Conservation (phyloP, 441 rosid species). For the Cnidoscolus chayamansa region DNA sequence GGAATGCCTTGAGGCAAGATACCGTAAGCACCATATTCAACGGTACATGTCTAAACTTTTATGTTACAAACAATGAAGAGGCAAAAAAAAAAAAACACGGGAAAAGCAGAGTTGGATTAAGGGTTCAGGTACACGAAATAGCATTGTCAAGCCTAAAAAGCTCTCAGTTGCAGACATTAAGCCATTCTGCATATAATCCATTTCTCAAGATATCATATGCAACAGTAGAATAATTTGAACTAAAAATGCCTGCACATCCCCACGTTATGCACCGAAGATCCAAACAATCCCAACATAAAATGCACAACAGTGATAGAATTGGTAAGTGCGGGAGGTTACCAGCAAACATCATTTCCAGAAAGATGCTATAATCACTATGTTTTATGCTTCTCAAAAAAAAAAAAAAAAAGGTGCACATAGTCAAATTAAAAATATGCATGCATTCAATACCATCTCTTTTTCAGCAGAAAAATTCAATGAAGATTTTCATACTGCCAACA, state of each 20-base stretch:
- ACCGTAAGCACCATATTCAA: too few species aligned
- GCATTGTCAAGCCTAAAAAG: neutral
- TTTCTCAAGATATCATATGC: neutral
- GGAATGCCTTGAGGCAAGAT: too few species aligned
- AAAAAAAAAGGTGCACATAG: neutral
- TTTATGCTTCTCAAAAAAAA: neutral
- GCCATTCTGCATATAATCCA: neutral
- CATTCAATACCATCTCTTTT: neutral
- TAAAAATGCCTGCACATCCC: neutral
- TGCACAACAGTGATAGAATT: neutral
- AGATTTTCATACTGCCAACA: neutral
- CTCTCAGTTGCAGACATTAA: neutral
- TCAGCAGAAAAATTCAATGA: neutral
- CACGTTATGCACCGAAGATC: neutral
- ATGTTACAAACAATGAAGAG: too few species aligned
- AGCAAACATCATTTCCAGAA: neutral
- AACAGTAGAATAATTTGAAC: neutral
- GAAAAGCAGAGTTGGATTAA: neutral
- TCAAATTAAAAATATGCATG: neutral
- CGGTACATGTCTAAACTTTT: neutral
- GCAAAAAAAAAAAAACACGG: neutral
- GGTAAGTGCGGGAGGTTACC: neutral
- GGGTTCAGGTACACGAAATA: neutral
- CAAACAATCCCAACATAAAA: neutral
- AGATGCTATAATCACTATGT: neutral